A percentile compares a stretch with the other conserved stretches of the same genome.
phyloP scores from a whole-genome alignment of 306 rosid species.

The Carpinus viminea region DNA sequence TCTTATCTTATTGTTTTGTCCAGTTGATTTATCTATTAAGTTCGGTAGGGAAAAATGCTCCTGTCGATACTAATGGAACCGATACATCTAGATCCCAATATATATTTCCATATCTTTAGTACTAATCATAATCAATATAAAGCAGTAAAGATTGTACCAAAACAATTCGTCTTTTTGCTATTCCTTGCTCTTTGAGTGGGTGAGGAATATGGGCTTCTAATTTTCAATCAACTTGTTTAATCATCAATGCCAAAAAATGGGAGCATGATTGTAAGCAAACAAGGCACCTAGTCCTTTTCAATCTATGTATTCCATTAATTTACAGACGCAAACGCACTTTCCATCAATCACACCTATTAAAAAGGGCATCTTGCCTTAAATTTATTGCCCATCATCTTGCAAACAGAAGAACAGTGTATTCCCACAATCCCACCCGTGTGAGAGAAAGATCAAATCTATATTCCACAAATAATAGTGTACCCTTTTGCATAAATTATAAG shows the following conservation, averaged over 20 bases:
- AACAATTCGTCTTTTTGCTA: not conserved
- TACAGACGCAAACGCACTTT: not conserved
- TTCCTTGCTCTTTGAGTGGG: conserved; percentile 26
- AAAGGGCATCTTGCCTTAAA: not conserved
- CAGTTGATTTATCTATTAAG: too few relatives aligned
- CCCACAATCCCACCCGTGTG: not conserved
- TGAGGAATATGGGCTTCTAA: conserved; percentile 18
- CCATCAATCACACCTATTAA: not conserved
- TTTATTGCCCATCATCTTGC: not conserved
- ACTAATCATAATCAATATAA: conserved; percentile 1
- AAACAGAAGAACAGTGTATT: not conserved
- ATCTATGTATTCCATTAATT: not conserved
- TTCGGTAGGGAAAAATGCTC: too few relatives aligned
- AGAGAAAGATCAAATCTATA: not conserved
- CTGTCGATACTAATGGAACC: too few relatives aligned
- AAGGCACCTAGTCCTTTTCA: conserved; percentile 13
- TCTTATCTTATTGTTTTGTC: too few relatives aligned
- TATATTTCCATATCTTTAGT: not conserved
- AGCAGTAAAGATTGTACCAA: not conserved
- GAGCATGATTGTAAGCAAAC: not conserved
- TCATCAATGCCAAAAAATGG: not conserved
- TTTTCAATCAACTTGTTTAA: conserved; percentile 30
- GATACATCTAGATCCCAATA: too few relatives aligned
- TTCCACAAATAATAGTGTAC: not conserved
- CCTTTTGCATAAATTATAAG: not conserved